Conservation (phyloP, 805 yeast genomes). For the Vanderwaltozyma yarrowii region DNA sequence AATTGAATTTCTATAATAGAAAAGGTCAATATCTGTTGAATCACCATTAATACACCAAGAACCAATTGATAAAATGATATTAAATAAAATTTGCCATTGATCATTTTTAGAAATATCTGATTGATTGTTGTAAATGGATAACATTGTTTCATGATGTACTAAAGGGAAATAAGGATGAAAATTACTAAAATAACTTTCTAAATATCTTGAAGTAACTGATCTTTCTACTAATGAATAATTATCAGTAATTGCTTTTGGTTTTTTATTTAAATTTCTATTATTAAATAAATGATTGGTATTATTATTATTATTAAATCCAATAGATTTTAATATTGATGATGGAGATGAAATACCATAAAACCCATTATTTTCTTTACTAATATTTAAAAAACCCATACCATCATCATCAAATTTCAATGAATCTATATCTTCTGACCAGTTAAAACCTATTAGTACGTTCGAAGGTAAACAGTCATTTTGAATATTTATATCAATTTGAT, state of each 20-base stretch:
- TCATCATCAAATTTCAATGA: constrained; percentile 24
- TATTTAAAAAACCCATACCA: constrained; percentile 56
- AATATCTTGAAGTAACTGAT: constrained; percentile 21
- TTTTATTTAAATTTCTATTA: not conserved
- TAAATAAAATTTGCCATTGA: constrained; percentile 42
- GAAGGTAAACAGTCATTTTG: constrained; percentile 32
- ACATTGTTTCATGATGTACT: constrained; percentile 43
- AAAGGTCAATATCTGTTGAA: constrained; percentile 37
- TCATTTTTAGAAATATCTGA: constrained; percentile 34
- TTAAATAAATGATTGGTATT: not conserved
- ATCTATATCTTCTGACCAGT: constrained; percentile 44
- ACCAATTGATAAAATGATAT: constrained; percentile 56
- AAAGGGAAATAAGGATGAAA: constrained; percentile 58
- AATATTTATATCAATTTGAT: constrained; percentile 3
- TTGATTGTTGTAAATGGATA: constrained; percentile 34
- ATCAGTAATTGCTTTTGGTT: constrained; percentile 3
- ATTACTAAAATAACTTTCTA: constrained; percentile 44
- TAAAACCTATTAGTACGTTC: constrained; percentile 43
- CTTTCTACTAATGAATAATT: constrained; percentile 7
- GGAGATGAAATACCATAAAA: constrained; percentile 58
- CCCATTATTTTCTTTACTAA: constrained; percentile 44
- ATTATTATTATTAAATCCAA: constrained; percentile 17
- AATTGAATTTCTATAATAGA: constrained; percentile 47
- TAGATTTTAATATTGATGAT: constrained; percentile 42
- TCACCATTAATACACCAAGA: constrained; percentile 58